phyloP scores from a whole-genome alignment of 257 asterid genomes.

The Vinca minor region DNA sequence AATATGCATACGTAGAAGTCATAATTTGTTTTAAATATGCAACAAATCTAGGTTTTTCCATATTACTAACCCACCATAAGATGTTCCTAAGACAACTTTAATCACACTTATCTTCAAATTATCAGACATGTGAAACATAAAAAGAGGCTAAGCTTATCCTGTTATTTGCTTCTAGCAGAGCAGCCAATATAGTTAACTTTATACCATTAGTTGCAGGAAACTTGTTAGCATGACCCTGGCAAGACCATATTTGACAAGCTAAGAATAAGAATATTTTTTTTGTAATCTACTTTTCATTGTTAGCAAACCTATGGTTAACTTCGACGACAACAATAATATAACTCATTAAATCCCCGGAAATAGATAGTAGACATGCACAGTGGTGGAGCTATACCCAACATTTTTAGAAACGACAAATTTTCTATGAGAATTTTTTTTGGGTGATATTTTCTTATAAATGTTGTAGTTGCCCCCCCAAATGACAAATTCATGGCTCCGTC shows the following conservation, averaged over 20 bases:
- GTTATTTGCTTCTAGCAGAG: conserved; percentile 4
- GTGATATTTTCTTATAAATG: too few relatives aligned
- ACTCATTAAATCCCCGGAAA: too few relatives aligned
- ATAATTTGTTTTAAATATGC: neutral
- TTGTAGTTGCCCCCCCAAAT: too few relatives aligned
- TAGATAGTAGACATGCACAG: too few relatives aligned
- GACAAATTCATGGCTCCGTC: too few relatives aligned
- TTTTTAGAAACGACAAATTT: too few relatives aligned
- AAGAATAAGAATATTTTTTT: conserved; percentile 21
- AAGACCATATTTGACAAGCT: conserved; percentile 11
- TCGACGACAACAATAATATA: too few relatives aligned
- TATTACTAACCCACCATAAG: neutral
- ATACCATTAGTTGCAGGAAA: conserved; percentile 9
- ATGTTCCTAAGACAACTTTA: conserved; percentile 12
- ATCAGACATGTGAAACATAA: neutral
- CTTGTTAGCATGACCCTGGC: conserved; percentile 3
- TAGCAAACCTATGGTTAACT: too few relatives aligned
- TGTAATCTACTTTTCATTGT: neutral
- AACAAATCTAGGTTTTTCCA: neutral
- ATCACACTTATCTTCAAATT: neutral
- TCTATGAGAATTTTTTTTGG: too few relatives aligned
- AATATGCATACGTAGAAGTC: neutral
- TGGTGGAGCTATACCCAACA: too few relatives aligned
- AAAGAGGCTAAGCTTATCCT: conserved; percentile 3
- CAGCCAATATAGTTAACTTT: neutral